Evolutionary conservation across 1,139 yeast species (phyloP), one percentile per base, ranked within the genome.

Genomic region (Suhomyces guaymorum): DNA sequence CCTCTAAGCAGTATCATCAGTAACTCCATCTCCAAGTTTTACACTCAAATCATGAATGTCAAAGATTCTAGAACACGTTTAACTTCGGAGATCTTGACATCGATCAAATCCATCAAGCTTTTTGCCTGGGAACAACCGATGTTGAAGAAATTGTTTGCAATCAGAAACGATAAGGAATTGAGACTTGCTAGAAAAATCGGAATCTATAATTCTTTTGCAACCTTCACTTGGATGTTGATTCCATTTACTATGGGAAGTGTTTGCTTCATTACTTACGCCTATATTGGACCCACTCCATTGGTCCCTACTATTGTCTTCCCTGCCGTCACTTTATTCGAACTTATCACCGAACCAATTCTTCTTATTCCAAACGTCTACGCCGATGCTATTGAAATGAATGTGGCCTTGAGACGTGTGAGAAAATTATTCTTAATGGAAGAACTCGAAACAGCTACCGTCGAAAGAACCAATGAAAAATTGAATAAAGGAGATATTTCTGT

Each of bases 41-140:
- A 56, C 39, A 49, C 54, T 7, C 47, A 41, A 16, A 50, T 52
- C 29, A 54, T 63, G 62, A 55, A 55, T 33, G 52, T 52, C 35
- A 66, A 58, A 44, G 73, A 67, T 46, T 55, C 57, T 12, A 57
- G 74, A 51, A 59, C 67, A 0, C 55, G 64, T 22, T 52, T 67
- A 33, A 63, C 66, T 17, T 60, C 65, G 15, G 74, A 69, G 45
- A 63, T 68, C 24, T 57, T 68, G 32, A 59, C 54, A 31, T 59
- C 72, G 3, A 62, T 67, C 15, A 68, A 67, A 38, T 62, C 67
- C 29, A 56, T 68, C 42, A 68, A 68, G 38, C 56, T 66, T 27
- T 66, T 65, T 41, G 61, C 69, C 5, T 66, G 72, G 72, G 71
- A 66, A 38, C 41, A 46, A 21, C 72, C 74, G 12, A 64, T 67